Evolutionary conservation across 345 rosid species (phyloP).

Genomic region (Punica granatum): DNA sequence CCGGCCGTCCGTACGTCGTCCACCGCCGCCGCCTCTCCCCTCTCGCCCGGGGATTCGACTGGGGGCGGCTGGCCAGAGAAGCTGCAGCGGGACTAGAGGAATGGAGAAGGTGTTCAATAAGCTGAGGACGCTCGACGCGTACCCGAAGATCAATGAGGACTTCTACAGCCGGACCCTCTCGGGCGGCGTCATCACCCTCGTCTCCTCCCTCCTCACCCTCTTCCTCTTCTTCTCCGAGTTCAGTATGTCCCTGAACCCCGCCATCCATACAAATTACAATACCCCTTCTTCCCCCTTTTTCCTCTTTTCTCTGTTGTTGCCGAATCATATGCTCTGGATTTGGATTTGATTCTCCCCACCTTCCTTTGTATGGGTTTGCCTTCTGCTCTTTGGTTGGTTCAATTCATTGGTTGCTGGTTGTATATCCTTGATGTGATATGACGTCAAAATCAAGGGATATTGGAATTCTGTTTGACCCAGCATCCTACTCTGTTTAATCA

Average conservation of each 20-base stretch:
- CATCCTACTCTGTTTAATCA: background rate
- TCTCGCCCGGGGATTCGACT: no score
- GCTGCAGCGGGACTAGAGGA: background rate
- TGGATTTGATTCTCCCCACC: background rate
- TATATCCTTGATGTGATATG: background rate
- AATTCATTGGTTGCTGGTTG: background rate
- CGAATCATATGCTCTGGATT: background rate
- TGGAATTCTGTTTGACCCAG: background rate
- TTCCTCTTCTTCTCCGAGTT: constrained; percentile 77
- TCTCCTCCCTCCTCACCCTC: constrained; percentile 50
- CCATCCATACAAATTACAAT: no score
- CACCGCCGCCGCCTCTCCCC: no score
- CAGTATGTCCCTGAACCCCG: constrained; percentile 31
- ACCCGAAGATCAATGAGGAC: constrained; percentile 88
- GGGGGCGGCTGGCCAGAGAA: no score
- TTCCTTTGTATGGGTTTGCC: background rate
- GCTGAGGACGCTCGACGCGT: constrained; percentile 69
- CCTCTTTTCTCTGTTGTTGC: background rate
- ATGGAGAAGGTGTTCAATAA: constrained; percentile 42
- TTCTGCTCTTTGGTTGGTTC: background rate
- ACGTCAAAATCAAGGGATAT: background rate
- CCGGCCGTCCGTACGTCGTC: no score
- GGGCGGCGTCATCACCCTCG: constrained; percentile 79
- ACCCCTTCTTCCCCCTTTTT: background rate
- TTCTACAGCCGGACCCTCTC: constrained; percentile 78